Percentiles rank a stretch among this genome's conserved stretches.
Conservation (phyloP, 192 early-diverging fungal genomes). For the Mortierella antarctica region DNA sequence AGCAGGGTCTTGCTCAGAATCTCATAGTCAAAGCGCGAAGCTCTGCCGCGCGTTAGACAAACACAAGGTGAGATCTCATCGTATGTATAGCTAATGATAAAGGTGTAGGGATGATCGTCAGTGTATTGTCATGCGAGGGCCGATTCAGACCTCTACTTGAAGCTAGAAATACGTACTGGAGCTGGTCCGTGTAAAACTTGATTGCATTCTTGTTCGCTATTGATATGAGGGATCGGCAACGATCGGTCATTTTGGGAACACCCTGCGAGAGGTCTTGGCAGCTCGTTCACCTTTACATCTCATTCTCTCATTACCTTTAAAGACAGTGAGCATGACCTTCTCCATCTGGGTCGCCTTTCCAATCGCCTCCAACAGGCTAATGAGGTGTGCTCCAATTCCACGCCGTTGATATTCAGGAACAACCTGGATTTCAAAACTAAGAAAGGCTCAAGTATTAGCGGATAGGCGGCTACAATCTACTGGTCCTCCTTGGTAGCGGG, state of each 20-base stretch:
- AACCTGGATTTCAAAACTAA: conserved; percentile 76
- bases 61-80: conserved; percentile 74
- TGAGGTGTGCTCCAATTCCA: conserved; percentile 69
- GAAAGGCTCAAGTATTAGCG: background rate
- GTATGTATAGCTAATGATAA: conserved; percentile 58
- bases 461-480: background rate
- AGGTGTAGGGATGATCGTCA: background rate
- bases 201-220: conserved; percentile 69
- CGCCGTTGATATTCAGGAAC: conserved; percentile 48
- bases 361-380: conserved; percentile 63
- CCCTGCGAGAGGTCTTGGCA: background rate
- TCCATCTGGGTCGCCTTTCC: conserved; percentile 64
- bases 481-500: background rate
- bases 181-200: conserved; percentile 65
- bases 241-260: too few species aligned
- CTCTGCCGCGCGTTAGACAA: conserved; percentile 60
- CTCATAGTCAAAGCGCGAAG: conserved; percentile 72
- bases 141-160: background rate
- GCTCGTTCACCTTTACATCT: background rate
- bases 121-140: background rate
- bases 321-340: conserved; percentile 76
- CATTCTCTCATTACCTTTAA: conserved; percentile 61
- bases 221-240: background rate
- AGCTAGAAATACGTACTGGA: conserved; percentile 56
- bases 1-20: conserved; percentile 67